Evolutionary conservation across 2,329 filamentous ascomycete species (phyloP).

Genomic region (Colletotrichum sp.): DNA sequence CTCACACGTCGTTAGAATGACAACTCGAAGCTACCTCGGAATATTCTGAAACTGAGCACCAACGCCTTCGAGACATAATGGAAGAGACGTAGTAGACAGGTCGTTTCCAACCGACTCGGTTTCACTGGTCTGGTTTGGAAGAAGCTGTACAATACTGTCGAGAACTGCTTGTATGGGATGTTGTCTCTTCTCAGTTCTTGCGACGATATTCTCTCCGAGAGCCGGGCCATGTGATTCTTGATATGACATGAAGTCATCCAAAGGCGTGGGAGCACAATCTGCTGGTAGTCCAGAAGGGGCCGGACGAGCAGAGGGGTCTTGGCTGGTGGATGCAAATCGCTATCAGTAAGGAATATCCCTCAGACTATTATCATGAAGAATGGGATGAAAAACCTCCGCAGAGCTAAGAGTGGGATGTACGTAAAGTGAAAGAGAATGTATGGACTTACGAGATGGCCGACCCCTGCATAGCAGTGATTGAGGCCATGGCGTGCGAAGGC

Average conservation of each 20-base stretch:
- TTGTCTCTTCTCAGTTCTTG: background rate
- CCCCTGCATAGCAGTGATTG: background rate
- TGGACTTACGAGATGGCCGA: background rate
- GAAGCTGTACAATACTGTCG: background rate
- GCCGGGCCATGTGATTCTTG: background rate
- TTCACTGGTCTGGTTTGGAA: background rate
- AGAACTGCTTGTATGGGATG: background rate
- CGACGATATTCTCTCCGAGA: background rate
- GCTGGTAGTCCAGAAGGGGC: background rate
- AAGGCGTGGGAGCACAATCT: background rate
- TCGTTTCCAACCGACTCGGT: background rate
- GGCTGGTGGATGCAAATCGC: background rate
- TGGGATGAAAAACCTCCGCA: background rate
- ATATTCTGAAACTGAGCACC: accelerated
- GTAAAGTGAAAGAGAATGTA: background rate
- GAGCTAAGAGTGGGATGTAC: background rate
- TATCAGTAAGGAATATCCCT: background rate
- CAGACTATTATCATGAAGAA: background rate
- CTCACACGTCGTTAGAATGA: background rate
- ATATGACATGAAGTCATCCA: background rate
- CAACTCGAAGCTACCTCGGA: background rate
- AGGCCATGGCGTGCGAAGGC: background rate
- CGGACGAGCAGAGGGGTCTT: background rate
- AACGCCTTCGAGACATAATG: background rate
- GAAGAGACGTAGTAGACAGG: background rate